Evolutionary conservation across 2,329 filamentous ascomycete genomes (phyloP).

Genomic region (Ceratocystis eucalypticola): DNA sequence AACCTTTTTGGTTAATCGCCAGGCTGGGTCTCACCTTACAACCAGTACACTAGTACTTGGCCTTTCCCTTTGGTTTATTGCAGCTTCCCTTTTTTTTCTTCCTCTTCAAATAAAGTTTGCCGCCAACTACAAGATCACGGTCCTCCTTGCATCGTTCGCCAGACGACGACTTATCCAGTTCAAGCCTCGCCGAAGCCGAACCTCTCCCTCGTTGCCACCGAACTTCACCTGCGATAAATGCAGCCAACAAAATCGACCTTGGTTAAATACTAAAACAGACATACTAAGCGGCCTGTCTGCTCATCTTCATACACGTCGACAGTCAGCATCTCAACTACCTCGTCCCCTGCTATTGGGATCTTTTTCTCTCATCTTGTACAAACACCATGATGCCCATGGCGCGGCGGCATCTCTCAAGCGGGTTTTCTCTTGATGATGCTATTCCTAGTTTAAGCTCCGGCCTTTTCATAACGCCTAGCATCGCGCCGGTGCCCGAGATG

Average conservation of each 20-base stretch:
- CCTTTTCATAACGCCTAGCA: background rate
- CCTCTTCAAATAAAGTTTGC: background rate
- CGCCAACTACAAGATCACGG: background rate
- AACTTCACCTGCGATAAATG: background rate
- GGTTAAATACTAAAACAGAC: background rate
- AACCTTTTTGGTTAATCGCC: too few species aligned
- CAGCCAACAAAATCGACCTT: background rate
- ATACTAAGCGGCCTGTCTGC: background rate
- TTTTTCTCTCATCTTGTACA: background rate
- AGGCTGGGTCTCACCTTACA: too few species aligned
- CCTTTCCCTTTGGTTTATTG: background rate
- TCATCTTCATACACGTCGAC: too few species aligned
- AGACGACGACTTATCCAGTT: background rate
- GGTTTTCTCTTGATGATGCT: constrained; percentile 9
- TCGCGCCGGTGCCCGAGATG: background rate
- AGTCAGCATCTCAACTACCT: background rate
- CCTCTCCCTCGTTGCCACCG: background rate
- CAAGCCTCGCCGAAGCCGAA: too few species aligned
- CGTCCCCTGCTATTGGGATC: too few species aligned
- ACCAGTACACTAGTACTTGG: background rate
- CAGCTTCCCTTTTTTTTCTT: background rate
- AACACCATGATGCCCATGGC: constrained; percentile 11
- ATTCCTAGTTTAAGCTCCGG: constrained; percentile 7
- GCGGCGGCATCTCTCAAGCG: constrained; percentile 6
- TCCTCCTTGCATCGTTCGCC: background rate